Conservation (phyloP, 306 rosid species). For the Vicia villosa region DNA sequence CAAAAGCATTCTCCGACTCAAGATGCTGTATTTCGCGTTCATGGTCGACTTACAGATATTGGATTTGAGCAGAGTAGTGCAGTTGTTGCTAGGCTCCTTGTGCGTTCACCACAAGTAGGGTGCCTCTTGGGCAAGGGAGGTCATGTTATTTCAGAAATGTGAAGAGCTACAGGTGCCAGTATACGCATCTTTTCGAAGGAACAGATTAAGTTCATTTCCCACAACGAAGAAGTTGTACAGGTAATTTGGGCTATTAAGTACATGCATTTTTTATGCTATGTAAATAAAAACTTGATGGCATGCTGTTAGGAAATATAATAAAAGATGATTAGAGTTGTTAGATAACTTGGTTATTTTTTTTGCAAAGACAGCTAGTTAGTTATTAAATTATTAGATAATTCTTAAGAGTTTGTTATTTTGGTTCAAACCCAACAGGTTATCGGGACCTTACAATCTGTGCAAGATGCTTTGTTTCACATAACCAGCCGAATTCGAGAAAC, state of each 20-base stretch:
- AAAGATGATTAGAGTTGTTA: not conserved
- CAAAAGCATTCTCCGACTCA: slow-evolving; percentile 82
- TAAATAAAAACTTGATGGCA: slow-evolving; percentile 10
- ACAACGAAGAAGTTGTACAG: slow-evolving; percentile 82
- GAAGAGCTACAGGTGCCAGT: slow-evolving; percentile 79
- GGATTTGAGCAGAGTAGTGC: slow-evolving; percentile 78
- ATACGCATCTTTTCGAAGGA: slow-evolving; percentile 81
- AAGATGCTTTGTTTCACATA: slow-evolving; percentile 87
- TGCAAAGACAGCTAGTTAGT: not conserved
- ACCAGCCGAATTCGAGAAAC: slow-evolving; percentile 81
- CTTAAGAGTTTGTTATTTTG: not conserved
- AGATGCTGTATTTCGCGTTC: slow-evolving; percentile 86
- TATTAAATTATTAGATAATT: not conserved
- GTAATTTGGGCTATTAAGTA: slow-evolving; percentile 40
- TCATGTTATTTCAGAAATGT: slow-evolving; percentile 73
- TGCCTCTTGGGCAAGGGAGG: slow-evolving; percentile 90
- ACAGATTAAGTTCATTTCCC: slow-evolving; percentile 60
- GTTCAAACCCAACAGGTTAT: slow-evolving; percentile 53
- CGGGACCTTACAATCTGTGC: slow-evolving; percentile 75
- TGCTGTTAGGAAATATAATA: not conserved
- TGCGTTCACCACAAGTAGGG: slow-evolving; percentile 75
- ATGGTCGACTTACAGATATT: slow-evolving; percentile 72
- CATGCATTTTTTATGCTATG: not conserved
- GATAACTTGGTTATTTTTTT: not conserved
- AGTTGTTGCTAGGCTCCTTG: slow-evolving; percentile 80